These are phyloP conservation scores for Cutaneotrichosporon arboriforme DNA, from an alignment of 1,284 basidiomycete species.

Conservation along the genomic window DNA sequence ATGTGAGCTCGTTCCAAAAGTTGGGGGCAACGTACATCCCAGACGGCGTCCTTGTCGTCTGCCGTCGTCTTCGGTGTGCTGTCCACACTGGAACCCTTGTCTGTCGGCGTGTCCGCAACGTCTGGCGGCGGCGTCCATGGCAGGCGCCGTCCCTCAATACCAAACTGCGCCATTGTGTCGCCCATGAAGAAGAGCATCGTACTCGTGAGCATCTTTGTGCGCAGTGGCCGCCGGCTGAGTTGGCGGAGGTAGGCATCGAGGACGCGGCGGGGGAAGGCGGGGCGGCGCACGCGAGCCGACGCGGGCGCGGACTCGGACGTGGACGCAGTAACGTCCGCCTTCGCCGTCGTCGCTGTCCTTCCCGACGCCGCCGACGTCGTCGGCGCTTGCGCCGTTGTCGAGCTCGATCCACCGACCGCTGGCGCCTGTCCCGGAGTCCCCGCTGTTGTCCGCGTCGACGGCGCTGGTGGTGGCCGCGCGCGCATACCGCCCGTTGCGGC, in stretches of 20 bases:
- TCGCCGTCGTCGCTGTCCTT: no score
- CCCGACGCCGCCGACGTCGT: no score
- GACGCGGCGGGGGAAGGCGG: neutral
- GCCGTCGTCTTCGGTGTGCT: neutral
- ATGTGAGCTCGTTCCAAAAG: neutral
- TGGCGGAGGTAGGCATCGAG: slow-evolving; percentile 5
- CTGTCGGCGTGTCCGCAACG: neutral
- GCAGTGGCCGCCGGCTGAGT: slow-evolving; percentile 8
- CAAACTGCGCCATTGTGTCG: slow-evolving; percentile 19
- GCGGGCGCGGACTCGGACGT: no score
- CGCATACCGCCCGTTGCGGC: no score
- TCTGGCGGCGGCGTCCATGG: neutral
- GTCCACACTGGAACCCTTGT: no score
- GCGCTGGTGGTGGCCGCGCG: no score
- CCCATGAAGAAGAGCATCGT: slow-evolving; percentile 9
- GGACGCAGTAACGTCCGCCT: neutral
- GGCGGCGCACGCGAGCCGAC: neutral
- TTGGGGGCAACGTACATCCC: neutral
- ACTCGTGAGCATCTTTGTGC: slow-evolving; percentile 19
- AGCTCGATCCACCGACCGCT: no score
- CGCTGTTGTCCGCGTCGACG: no score
- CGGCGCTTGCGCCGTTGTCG: no score
- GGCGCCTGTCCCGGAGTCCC: no score
- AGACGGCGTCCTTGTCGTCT: neutral
- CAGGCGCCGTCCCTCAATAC: slow-evolving; percentile 14